These are phyloP conservation scores for Trypanosoma scelopori DNA, from an alignment of 208 protist species.

Conservation along the genomic window DNA sequence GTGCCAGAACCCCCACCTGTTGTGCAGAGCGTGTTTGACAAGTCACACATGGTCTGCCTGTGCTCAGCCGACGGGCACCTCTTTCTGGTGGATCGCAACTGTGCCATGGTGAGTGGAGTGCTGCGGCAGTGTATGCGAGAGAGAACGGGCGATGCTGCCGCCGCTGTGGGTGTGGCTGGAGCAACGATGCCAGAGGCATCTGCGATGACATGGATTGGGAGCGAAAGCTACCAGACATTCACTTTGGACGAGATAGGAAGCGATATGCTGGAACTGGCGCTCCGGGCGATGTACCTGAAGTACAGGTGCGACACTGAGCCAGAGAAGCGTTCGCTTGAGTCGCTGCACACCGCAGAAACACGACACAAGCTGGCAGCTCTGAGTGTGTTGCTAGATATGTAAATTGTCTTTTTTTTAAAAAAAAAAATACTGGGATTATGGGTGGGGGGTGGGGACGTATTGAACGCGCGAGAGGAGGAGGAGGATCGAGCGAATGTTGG, in stretches of 20 bases:
- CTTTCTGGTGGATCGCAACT: constrained; percentile 74
- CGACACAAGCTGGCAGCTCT: constrained; percentile 43
- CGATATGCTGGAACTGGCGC: constrained; percentile 44
- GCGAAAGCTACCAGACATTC: constrained; percentile 48
- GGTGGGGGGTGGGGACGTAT: neutral
- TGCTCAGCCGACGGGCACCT: constrained; percentile 50
- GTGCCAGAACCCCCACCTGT: constrained; percentile 13
- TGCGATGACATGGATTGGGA: constrained; percentile 15
- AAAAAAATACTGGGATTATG: too few relatives aligned
- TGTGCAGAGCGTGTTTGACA: constrained; percentile 30
- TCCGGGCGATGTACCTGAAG: constrained; percentile 72
- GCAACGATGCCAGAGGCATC: neutral
- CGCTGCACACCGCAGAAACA: constrained; percentile 14
- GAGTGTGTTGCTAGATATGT: constrained; percentile 49
- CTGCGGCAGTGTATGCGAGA: constrained; percentile 11
- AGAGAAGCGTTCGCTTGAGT: constrained; percentile 43
- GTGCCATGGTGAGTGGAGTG: constrained; percentile 59
- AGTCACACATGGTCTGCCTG: constrained; percentile 57
- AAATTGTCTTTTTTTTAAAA: too few relatives aligned
- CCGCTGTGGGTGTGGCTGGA: neutral
- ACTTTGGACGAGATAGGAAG: constrained; percentile 40
- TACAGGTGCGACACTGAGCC: constrained; percentile 61
- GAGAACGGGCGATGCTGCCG: constrained; percentile 1
- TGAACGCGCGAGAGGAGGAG: neutral
- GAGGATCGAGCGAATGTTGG: too few relatives aligned